Evolutionary conservation across 495 filamentous ascomycete species (phyloP).

Genomic region (Aspergillus panamensis): DNA sequence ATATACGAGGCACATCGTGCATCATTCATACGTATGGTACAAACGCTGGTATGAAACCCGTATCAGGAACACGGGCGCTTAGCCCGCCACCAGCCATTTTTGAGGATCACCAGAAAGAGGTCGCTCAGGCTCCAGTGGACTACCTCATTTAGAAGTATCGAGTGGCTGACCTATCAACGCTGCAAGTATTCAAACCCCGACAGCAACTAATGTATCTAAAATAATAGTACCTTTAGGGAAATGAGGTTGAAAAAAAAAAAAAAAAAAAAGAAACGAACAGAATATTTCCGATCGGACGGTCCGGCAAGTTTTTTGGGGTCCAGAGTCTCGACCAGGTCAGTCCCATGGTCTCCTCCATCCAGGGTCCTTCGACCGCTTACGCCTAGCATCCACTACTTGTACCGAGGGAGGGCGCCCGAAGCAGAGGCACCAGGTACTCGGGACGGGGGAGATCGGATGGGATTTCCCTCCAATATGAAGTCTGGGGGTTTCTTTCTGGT

Average conservation of each 20-base stretch:
- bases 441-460: neutral
- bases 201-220: too few species aligned
- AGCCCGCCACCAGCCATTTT: neutral
- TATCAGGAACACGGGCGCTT: conserved; percentile 21
- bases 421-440: conserved; percentile 11
- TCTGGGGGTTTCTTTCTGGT: neutral
- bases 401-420: neutral
- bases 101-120: neutral
- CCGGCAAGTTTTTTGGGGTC: neutral
- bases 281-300: neutral
- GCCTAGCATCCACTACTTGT: neutral
- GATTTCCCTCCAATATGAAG: neutral
- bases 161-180: too few species aligned
- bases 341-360: conserved; percentile 4
- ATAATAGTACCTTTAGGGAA: too few species aligned
- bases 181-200: too few species aligned
- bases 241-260: neutral
- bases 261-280: neutral
- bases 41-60: conserved; percentile 13
- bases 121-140: neutral
- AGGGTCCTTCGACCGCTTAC: neutral
- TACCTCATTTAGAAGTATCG: neutral
- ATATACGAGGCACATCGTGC: neutral
- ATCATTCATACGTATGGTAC: neutral
- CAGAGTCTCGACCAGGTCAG: conserved; percentile 5